Evolutionary conservation across 2,329 filamentous ascomycete genomes (phyloP).

Genomic region (Beauveria scarabaeidicola): DNA sequence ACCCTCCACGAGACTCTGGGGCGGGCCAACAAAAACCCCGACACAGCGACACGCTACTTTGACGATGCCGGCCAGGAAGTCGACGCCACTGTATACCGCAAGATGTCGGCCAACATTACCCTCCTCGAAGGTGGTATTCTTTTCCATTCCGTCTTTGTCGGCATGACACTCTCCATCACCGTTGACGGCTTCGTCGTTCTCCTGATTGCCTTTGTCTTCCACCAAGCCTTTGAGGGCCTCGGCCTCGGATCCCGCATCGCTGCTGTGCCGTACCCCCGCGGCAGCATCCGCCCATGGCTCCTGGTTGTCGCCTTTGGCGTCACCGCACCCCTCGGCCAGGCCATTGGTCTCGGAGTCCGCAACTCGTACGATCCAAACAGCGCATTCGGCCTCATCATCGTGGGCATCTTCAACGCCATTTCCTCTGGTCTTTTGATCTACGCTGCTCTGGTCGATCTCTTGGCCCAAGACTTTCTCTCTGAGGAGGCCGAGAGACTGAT

Average conservation of each 20-base stretch:
- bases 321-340: conserved; percentile 56
- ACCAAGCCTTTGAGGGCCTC: conserved; percentile 62
- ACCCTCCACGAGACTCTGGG: neutral
- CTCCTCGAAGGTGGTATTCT: conserved; percentile 70
- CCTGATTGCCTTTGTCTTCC: conserved; percentile 61
- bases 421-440: conserved; percentile 55
- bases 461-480: conserved; percentile 58
- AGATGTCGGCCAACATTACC: conserved; percentile 63
- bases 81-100: conserved; percentile 43
- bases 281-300: conserved; percentile 50
- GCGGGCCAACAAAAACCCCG: conserved; percentile 9
- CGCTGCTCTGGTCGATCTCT: conserved; percentile 53
- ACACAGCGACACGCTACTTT: neutral
- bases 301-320: conserved; percentile 55
- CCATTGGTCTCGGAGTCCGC: conserved; percentile 50
- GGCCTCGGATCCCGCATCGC: conserved; percentile 64
- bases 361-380: conserved; percentile 54
- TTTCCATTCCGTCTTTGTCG: conserved; percentile 71
- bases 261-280: conserved; percentile 50
- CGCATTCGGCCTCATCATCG: conserved; percentile 54
- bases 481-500: conserved; percentile 43
- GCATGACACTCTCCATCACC: conserved; percentile 63
- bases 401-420: conserved; percentile 58
- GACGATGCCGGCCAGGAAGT: conserved; percentile 37
- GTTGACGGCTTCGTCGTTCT: conserved; percentile 59